A percentile compares a stretch with the other conserved stretches of the same genome.
These are phyloP conservation scores for Sporothrix inflata DNA, from an alignment of 2,329 filamentous ascomycete species.

Conservation along the genomic window DNA sequence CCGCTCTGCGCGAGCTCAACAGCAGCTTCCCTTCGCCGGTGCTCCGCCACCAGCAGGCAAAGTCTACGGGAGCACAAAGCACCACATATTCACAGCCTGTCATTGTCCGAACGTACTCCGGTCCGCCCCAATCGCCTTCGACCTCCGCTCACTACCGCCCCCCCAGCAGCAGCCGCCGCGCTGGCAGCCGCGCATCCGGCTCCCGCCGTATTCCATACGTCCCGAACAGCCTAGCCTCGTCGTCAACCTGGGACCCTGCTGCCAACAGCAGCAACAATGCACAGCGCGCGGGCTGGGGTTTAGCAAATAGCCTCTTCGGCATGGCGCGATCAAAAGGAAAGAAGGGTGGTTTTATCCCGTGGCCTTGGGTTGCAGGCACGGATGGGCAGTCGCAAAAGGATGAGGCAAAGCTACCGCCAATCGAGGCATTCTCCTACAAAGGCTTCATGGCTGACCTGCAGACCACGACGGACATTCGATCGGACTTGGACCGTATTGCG, in stretches of 20 bases:
- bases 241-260: slow-evolving; percentile 1
- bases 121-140: slow-evolving; percentile 42
- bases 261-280: slow-evolving; percentile 30
- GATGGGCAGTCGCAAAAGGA: slow-evolving; percentile 31
- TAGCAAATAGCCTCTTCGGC: slow-evolving; percentile 36
- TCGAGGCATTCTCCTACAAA: slow-evolving; percentile 68
- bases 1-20: slow-evolving; percentile 63
- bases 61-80: slow-evolving; percentile 59
- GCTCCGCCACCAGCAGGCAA: slow-evolving; percentile 57
- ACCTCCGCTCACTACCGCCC: slow-evolving; percentile 36
- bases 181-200: slow-evolving; percentile 35
- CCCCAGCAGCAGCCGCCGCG: slow-evolving; percentile 39
- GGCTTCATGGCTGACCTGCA: slow-evolving; percentile 57
- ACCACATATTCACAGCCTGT: slow-evolving; percentile 68
- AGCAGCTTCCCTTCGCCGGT: slow-evolving; percentile 55
- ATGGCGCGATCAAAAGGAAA: slow-evolving; percentile 51
- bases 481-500: slow-evolving; percentile 66
- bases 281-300: slow-evolving; percentile 15
- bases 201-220: slow-evolving; percentile 41
- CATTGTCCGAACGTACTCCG: slow-evolving; percentile 66
- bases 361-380: slow-evolving; percentile 38
- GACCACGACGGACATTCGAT: slow-evolving; percentile 52
- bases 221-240: slow-evolving; percentile 34
- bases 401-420: slow-evolving; percentile 57
- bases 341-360: slow-evolving; percentile 42